Evolutionary conservation across 2,329 filamentous ascomycete genomes (phyloP).

Genomic region (Catunica adiposa): DNA sequence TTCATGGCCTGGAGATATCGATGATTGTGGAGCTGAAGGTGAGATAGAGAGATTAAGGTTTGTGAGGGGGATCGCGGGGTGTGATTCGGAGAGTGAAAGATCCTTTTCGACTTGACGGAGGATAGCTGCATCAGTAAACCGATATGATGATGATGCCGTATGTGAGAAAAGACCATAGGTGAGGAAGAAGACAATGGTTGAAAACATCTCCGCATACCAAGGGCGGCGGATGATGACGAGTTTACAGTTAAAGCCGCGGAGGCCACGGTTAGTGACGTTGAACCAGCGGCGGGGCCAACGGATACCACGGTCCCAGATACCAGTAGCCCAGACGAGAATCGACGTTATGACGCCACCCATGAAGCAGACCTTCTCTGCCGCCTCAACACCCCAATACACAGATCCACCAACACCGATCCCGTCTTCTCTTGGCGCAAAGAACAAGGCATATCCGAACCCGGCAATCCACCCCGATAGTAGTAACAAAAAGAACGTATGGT

Average conservation of each 20-base stretch:
- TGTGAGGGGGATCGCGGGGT: conserved; percentile 18
- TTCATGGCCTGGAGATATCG: conserved; percentile 52
- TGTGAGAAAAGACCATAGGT: conserved; percentile 59
- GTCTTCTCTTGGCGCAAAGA: conserved; percentile 90
- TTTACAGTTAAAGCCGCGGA: conserved; percentile 90
- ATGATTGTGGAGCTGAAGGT: conserved; percentile 19
- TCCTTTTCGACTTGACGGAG: conserved; percentile 44
- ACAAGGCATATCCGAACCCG: conserved; percentile 78
- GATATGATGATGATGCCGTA: conserved; percentile 52
- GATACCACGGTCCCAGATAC: conserved; percentile 90
- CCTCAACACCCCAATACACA: conserved; percentile 92
- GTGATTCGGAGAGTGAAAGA: conserved; percentile 30
- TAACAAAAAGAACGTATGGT: conserved; percentile 83
- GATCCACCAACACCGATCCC: conserved; percentile 79
- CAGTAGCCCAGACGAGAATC: conserved; percentile 79
- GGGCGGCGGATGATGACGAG: conserved; percentile 73
- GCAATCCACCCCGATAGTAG: conserved; percentile 65
- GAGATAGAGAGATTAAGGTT: background rate
- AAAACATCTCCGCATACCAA: conserved; percentile 64
- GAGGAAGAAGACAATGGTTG: conserved; percentile 58
- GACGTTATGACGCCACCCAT: conserved; percentile 80
- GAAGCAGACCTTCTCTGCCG: conserved; percentile 76
- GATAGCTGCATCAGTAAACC: conserved; percentile 52
- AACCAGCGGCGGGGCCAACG: conserved; percentile 91
- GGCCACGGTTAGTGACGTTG: conserved; percentile 69